Evolutionary conservation across 2,329 filamentous ascomycete genomes (phyloP).

Genomic region (Aaosphaeria arxii): DNA sequence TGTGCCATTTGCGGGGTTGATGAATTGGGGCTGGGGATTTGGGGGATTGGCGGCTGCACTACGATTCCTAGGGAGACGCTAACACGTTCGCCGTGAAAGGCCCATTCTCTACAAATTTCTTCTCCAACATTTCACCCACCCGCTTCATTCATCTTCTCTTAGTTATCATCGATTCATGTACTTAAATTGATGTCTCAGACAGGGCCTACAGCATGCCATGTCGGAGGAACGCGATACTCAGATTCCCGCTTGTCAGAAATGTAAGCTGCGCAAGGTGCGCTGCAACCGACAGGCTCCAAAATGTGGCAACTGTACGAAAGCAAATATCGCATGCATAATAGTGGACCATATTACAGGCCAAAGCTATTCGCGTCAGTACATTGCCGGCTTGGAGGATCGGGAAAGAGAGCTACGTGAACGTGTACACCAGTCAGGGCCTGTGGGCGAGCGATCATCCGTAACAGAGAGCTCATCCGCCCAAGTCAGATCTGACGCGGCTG

Average conservation of each 20-base stretch:
- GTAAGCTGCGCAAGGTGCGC: slow-evolving; percentile 12
- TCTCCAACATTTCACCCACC: too few species aligned
- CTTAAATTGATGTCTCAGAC: not conserved
- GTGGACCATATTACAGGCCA: slow-evolving; percentile 8
- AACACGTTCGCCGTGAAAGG: too few species aligned
- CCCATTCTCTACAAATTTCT: too few species aligned
- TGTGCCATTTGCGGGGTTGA: too few species aligned
- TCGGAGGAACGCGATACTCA: not conserved
- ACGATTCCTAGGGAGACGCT: too few species aligned
- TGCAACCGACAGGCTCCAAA: slow-evolving; percentile 12
- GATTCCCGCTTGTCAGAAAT: slow-evolving; percentile 13
- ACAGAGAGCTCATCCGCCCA: slow-evolving; percentile 3
- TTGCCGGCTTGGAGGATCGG: slow-evolving; percentile 1
- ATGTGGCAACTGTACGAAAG: slow-evolving; percentile 11
- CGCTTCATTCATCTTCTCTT: too few species aligned
- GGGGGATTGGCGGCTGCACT: too few species aligned
- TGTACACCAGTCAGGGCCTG: not conserved
- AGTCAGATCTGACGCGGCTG: not conserved
- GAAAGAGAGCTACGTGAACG: not conserved
- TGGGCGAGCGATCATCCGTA: not conserved
- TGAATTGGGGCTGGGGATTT: too few species aligned
- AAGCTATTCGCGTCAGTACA: slow-evolving; percentile 12
- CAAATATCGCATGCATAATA: slow-evolving; percentile 11
- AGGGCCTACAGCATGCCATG: not conserved
- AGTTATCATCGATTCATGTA: too few species aligned